Base-by-base conservation (phyloP, 805 yeast genomes). In the Lachancea waltii region DNA sequence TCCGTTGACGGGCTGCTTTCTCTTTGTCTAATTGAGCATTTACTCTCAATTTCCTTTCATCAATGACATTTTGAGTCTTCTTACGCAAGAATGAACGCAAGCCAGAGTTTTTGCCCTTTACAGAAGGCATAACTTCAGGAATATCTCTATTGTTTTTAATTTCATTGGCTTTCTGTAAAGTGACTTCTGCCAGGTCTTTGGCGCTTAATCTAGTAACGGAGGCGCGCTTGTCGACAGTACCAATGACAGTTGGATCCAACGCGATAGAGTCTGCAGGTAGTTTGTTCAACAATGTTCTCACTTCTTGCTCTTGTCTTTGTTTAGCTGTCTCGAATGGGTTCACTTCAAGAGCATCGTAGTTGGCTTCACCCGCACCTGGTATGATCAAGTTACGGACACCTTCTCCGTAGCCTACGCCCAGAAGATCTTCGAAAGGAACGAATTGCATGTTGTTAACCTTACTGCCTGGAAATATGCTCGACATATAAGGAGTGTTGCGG, bases 331-430 rank as follows among this genome's bases (percentile, higher is more conserved):
- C 95, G 64, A 72, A 92, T 46, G 98, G 98, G 61, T 92, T 92
- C 53, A 79, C 63, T 64, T 92, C 98, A 59, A 87, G 63, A 3
- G 97, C 87, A 67, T 92, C 98, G 60, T 76, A 87, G 64, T 92
- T 92, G 45, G 98, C 96, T 66, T 92, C 98, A 68, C 98, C 98
- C 29, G 97, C 70, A 18, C 98, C 98, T 28, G 98, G 98, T 42
- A 92, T 72, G 49, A 92, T 81, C 43, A 92, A 50, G n/a, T 92
- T 79, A n/a, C 81, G 74, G 28, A 87, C 70, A 31, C 96, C 95
- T 1, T 65, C 62, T 35, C 74, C 69, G 57, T 86, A 94, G 2
- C 97, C 97, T 8, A 83, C 75, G 18, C 96, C 95, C 17, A 92
- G 68, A n/a, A 90, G 68, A 83, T 92, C 98, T 67, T 92, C 98